Evolutionary conservation across 768 basidiomycete genomes (phyloP).

Genomic region (Boletus pseudo-olivaceus): DNA sequence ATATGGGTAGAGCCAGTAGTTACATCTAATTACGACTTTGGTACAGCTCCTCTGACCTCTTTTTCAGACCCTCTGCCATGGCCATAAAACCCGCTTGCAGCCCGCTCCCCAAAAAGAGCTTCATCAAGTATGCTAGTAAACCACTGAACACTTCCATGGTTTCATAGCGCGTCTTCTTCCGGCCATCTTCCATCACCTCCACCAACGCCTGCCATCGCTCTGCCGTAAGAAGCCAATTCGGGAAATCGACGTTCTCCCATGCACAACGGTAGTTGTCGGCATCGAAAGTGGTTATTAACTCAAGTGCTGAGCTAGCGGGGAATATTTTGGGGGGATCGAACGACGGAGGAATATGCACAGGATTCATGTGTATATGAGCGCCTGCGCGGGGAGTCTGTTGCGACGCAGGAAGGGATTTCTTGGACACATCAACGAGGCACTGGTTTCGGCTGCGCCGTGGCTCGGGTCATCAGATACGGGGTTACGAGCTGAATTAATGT

Average conservation of each 20-base stretch:
- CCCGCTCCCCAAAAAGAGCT: slow-evolving; percentile 40
- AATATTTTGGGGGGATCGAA: slow-evolving; percentile 37
- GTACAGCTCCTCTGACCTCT: slow-evolving; percentile 38
- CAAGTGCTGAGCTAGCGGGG: slow-evolving; percentile 40
- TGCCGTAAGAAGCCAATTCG: slow-evolving; percentile 46
- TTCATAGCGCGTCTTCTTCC: slow-evolving; percentile 57
- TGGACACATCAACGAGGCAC: slow-evolving; percentile 40
- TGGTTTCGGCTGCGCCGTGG: slow-evolving; percentile 44
- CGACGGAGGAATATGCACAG: slow-evolving; percentile 60
- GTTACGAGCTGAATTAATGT: not conserved
- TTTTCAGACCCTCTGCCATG: slow-evolving; percentile 57
- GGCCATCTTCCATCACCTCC: slow-evolving; percentile 42
- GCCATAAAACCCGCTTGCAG: slow-evolving; percentile 47
- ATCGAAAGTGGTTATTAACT: slow-evolving; percentile 49
- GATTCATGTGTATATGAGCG: slow-evolving; percentile 42
- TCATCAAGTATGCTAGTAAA: slow-evolving; percentile 50
- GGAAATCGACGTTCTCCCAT: slow-evolving; percentile 46
- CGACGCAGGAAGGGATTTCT: slow-evolving; percentile 33
- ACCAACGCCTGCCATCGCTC: slow-evolving; percentile 64
- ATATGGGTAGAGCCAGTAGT: too few relatives aligned
- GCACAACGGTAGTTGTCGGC: slow-evolving; percentile 51
- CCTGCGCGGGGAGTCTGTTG: slow-evolving; percentile 52
- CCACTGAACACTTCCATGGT: slow-evolving; percentile 60
- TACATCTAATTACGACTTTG: not conserved
- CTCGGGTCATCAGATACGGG: not conserved